These are phyloP conservation scores for Colletotrichum lentis DNA, from an alignment of 2,329 filamentous ascomycete species.

Conservation along the genomic window DNA sequence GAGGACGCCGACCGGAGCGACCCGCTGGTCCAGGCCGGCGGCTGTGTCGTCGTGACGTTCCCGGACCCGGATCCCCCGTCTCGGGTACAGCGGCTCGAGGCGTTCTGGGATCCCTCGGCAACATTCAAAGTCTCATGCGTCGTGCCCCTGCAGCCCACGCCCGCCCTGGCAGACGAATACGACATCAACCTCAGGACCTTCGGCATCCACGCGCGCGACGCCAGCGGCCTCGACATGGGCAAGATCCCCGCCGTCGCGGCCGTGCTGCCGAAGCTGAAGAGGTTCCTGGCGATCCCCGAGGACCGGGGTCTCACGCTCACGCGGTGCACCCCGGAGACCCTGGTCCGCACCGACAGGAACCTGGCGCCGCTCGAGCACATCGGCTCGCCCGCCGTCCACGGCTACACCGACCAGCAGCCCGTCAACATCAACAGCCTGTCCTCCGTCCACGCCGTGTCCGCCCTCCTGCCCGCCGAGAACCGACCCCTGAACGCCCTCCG, in stretches of 20 bases:
- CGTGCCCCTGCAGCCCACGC: neutral
- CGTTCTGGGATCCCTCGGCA: neutral
- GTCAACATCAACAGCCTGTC: slow-evolving; percentile 39
- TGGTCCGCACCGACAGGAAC: slow-evolving; percentile 35
- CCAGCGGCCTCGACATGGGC: slow-evolving; percentile 36
- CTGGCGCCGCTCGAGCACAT: slow-evolving; percentile 37
- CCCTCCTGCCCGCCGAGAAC: slow-evolving; percentile 33
- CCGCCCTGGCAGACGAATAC: slow-evolving; percentile 1
- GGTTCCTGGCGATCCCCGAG: slow-evolving; percentile 28
- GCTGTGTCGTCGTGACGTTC: slow-evolving; percentile 15
- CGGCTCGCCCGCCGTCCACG: slow-evolving; percentile 39
- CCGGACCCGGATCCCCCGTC: slow-evolving; percentile 7
- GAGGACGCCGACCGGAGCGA: neutral
- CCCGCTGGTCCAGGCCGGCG: slow-evolving; percentile 26
- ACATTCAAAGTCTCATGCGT: neutral
- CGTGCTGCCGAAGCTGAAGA: slow-evolving; percentile 36
- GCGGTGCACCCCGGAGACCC: slow-evolving; percentile 34
- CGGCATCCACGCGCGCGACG: slow-evolving; percentile 37
- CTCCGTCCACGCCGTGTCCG: slow-evolving; percentile 39
- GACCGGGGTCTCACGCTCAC: slow-evolving; percentile 32
- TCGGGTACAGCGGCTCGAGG: slow-evolving; percentile 4
- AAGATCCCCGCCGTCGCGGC: slow-evolving; percentile 32
- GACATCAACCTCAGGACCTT: slow-evolving; percentile 26
- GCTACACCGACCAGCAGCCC: slow-evolving; percentile 40
- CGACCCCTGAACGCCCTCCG: slow-evolving; percentile 38